Conservation (phyloP, 257 asterid genomes). For the Ajuga chamaepitys region DNA sequence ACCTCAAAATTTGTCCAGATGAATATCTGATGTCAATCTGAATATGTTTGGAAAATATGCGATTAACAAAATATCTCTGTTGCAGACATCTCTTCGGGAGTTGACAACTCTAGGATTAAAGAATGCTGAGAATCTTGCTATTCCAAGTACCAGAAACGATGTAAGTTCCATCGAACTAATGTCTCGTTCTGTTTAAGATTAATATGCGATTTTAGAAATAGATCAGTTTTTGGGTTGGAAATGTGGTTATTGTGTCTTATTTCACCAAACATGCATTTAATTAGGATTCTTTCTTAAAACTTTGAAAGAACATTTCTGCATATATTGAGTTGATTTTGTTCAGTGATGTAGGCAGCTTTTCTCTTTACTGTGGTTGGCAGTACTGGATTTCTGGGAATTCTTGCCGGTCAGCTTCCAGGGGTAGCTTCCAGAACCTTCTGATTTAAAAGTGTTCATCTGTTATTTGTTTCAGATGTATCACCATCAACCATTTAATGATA, state of each 20-base stretch:
- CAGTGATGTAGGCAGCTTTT: constrained; percentile 98
- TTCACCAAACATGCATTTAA: background rate
- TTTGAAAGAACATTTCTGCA: constrained; percentile 1
- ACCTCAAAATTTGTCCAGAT: background rate
- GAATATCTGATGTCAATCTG: background rate
- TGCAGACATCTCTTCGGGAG: constrained; percentile 84
- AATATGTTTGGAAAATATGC: background rate
- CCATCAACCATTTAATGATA: background rate
- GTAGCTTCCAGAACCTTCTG: constrained; percentile 36
- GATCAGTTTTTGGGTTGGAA: background rate
- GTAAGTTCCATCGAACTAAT: constrained; percentile 39
- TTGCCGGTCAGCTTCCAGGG: constrained; percentile 98
- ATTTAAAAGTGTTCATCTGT: background rate
- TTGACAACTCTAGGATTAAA: constrained; percentile 83
- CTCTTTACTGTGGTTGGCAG: constrained; percentile 92
- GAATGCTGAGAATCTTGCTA: constrained; percentile 88
- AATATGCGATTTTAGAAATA: background rate
- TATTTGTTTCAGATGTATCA: background rate
- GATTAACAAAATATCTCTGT: constrained; percentile 14
- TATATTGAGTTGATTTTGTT: constrained; percentile 56
- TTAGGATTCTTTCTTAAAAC: background rate
- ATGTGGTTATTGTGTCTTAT: background rate
- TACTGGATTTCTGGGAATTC: constrained; percentile 73
- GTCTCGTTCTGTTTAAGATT: background rate
- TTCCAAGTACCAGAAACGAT: constrained; percentile 89